phyloP scores from a whole-genome alignment of 2,329 filamentous ascomycete species.

The Teratosphaeria zuluensis region DNA sequence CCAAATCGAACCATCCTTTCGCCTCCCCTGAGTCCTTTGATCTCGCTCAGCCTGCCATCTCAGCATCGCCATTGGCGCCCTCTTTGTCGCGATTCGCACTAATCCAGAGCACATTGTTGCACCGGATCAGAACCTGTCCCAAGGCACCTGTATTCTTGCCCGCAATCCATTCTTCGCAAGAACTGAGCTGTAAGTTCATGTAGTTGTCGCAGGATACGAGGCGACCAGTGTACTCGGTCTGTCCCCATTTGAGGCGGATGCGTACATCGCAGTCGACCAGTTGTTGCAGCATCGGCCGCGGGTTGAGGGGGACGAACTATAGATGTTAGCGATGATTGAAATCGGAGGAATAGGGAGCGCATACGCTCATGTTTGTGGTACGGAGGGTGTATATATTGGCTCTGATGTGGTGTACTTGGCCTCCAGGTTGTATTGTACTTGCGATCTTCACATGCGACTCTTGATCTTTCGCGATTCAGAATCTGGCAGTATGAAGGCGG shows the following conservation, averaged over 20 bases:
- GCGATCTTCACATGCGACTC: not conserved
- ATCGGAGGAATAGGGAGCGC: not conserved
- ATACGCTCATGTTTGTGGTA: not conserved
- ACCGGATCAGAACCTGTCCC: conserved; percentile 85
- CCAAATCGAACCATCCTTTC: not conserved
- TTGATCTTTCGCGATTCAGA: not conserved
- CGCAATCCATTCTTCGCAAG: conserved; percentile 85
- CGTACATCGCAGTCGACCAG: conserved; percentile 88
- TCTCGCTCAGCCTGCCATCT: conserved; percentile 27
- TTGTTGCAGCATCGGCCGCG: conserved; percentile 88
- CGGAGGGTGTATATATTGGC: not conserved
- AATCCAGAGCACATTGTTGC: conserved; percentile 98
- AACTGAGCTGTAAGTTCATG: conserved; percentile 94
- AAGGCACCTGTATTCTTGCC: conserved; percentile 75
- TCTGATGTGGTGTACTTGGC: not conserved
- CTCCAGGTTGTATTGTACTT: not conserved
- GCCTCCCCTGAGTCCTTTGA: too few relatives aligned
- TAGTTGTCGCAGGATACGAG: conserved; percentile 93
- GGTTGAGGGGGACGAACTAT: conserved; percentile 82
- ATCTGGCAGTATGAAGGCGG: not conserved
- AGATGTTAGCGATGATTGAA: not conserved
- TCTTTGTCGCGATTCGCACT: conserved; percentile 31
- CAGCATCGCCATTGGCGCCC: conserved; percentile 25
- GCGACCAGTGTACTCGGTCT: conserved; percentile 92
- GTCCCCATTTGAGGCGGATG: conserved; percentile 93